A percentile compares a stretch with the other conserved stretches of the same genome.
These are phyloP conservation scores for Fonsecaea pugnacius DNA, from an alignment of 2,329 filamentous ascomycete species.

Conservation along the genomic window DNA sequence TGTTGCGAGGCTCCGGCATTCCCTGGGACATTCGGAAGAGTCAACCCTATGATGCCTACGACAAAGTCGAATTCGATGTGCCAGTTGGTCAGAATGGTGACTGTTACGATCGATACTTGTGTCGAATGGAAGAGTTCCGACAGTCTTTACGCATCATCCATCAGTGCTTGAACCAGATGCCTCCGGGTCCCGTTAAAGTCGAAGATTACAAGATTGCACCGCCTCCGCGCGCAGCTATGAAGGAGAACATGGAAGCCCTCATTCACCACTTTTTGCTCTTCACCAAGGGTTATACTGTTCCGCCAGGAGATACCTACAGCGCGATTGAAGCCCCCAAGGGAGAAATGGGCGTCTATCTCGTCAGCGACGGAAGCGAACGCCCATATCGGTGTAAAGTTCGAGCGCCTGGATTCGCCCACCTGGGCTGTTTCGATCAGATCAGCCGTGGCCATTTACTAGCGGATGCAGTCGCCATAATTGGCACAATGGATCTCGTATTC, in stretches of 20 bases:
- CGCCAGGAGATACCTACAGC: conserved; percentile 96
- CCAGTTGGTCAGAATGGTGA: conserved; percentile 96
- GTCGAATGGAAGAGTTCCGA: conserved; percentile 99
- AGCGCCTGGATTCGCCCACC: conserved; percentile 93
- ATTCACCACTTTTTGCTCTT: conserved; percentile 99
- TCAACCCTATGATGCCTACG: conserved; percentile 96
- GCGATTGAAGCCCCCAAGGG: conserved; percentile 99
- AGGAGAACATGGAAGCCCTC: conserved; percentile 99
- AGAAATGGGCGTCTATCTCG: conserved; percentile 97
- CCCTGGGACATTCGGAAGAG: conserved; percentile 97
- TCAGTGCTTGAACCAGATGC: conserved; percentile 99
- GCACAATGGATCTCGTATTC: conserved; percentile 59
- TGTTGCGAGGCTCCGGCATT: conserved; percentile 95
- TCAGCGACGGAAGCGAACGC: conserved; percentile 93
- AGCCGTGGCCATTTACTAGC: conserved; percentile 90
- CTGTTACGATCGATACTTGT: conserved; percentile 98
- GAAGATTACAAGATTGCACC: conserved; percentile 99
- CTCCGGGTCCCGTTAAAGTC: conserved; percentile 86
- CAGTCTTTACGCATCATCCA: conserved; percentile 98
- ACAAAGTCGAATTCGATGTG: conserved; percentile 96
- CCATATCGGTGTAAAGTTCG: conserved; percentile 98
- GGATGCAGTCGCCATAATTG: conserved; percentile 94
- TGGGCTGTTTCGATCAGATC: conserved; percentile 92
- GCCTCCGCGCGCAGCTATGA: conserved; percentile 96
- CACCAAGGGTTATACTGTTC: conserved; percentile 97